A percentile compares a stretch with the other conserved stretches of the same genome.
These are phyloP conservation scores for Stagonosporopsis chrysanthemi DNA, from an alignment of 2,329 filamentous ascomycete genomes.

Conservation along the genomic window DNA sequence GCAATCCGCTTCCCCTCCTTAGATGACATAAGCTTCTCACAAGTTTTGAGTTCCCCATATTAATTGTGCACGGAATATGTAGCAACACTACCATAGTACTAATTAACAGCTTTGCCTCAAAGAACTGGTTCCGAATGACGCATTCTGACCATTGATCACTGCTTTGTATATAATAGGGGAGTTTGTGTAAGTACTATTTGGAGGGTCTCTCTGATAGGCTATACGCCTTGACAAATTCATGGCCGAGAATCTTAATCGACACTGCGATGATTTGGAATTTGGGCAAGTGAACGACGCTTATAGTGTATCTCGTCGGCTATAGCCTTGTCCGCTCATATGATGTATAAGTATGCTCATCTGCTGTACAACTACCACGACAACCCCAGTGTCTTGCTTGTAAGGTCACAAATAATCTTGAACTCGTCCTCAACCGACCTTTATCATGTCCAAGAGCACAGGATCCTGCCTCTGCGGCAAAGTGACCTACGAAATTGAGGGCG, in stretches of 20 bases:
- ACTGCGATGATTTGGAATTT: background rate
- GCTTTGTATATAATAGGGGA: no score
- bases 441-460: slow-evolving; percentile 15
- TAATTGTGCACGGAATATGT: no score
- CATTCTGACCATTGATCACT: no score
- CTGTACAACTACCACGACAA: background rate
- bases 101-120: no score
- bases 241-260: slow-evolving; percentile 1
- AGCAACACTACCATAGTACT: no score
- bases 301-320: background rate
- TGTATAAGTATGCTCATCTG: background rate
- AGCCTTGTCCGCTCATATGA: background rate
- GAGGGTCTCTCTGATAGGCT: slow-evolving; percentile 1
- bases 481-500: slow-evolving; percentile 16
- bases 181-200: no score
- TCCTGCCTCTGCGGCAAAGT: slow-evolving; percentile 19
- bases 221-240: slow-evolving; percentile 12
- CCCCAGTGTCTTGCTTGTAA: background rate
- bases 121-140: no score
- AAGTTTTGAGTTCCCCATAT: no score
- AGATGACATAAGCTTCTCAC: no score
- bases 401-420: background rate
- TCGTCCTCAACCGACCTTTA: background rate
- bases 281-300: background rate
- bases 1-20: no score